Evolutionary conservation across 441 rosid species (phyloP), one percentile per base, ranked within the genome.

Genomic region (Croton setiger): DNA sequence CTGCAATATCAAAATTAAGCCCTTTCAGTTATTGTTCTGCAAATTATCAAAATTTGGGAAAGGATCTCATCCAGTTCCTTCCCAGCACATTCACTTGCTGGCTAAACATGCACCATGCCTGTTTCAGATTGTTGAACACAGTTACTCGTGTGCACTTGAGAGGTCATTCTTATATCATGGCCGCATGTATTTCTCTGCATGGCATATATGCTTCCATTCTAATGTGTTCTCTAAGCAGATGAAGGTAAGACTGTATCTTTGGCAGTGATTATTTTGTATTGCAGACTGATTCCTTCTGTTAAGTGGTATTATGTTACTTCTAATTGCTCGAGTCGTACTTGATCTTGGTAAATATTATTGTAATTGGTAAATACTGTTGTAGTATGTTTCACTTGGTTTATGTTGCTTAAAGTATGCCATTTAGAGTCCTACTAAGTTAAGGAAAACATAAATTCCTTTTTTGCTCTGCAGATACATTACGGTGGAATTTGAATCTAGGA

Each of bases 141-240:
- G 92, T 76, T 95, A 87, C 79, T 95, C 99, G 47, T 92, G 98
- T 78, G 99, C 99, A 54, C 85, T 95, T 64, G 99, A 95, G 87
- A 85, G 99, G 79, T 95, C 99, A 68, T 95, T 95, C 82, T 79
- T 95, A 80, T 95, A 95, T 75, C 99, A 95, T 70, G 99, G 99
- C 67, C 96, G 99, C 52, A 90, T 92, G 84, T 95, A 90, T 81
- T 96, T 92, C 71, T 95, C 98, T 43, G 85, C 99, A 41, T 95
- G 99, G 99, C 93, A 89, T 80, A 92, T 95, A 69, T 95, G 99
- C 86, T 95, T 95, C 77, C 99, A 92, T 84, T 95, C 99, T 52
- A 95, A 95, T 77, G 95, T 92, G 69, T 95, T 95, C 75, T 95
- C 99, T 70, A 95, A 95, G 89, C 99, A 95, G 77, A 87, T 95